A percentile compares a stretch with the other conserved stretches of the same genome.
Evolutionary conservation across 352 stramenopile species (phyloP).

Genomic region (Thraustochytrium striatum): DNA sequence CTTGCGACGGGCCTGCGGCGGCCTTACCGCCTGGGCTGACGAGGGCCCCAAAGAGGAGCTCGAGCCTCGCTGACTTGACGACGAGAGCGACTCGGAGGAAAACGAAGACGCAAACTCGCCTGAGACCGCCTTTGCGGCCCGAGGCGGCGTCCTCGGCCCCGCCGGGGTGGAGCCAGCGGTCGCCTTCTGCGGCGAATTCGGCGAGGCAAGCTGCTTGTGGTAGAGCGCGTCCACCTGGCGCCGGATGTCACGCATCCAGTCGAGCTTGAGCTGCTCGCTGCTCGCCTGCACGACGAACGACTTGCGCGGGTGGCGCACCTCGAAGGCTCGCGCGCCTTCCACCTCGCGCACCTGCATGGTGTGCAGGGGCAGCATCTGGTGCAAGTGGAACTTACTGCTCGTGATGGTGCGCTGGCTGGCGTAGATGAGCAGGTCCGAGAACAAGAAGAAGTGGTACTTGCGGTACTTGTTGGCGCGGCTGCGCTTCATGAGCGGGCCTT

Average conservation of each 20-base stretch:
- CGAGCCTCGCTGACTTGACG: too few relatives aligned
- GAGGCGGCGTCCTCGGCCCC: too few relatives aligned
- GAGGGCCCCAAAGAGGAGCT: too few relatives aligned
- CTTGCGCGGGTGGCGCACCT: conserved; percentile 33
- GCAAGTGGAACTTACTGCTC: conserved; percentile 19
- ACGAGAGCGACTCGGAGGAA: too few relatives aligned
- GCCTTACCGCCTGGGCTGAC: too few relatives aligned
- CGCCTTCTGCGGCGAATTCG: too few relatives aligned
- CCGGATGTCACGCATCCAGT: conserved; percentile 34
- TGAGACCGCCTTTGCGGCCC: too few relatives aligned
- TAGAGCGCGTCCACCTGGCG: conserved; percentile 22
- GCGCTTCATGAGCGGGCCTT: conserved; percentile 11
- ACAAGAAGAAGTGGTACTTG: conserved; percentile 44
- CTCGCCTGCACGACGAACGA: conserved; percentile 31
- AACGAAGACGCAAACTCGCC: too few relatives aligned
- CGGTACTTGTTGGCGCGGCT: conserved; percentile 36
- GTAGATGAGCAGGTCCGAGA: conserved; percentile 44
- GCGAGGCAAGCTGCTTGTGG: conserved; percentile 5
- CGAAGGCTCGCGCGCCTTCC: neutral
- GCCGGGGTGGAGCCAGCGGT: too few relatives aligned
- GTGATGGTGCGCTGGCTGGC: conserved; percentile 29
- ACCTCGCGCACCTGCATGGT: conserved; percentile 40
- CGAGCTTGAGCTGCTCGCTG: neutral
- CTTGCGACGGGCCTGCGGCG: too few relatives aligned
- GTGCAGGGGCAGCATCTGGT: conserved; percentile 25